Base-by-base conservation (phyloP, 139 green algal species). In the Klebsormidium nitens region DNA sequence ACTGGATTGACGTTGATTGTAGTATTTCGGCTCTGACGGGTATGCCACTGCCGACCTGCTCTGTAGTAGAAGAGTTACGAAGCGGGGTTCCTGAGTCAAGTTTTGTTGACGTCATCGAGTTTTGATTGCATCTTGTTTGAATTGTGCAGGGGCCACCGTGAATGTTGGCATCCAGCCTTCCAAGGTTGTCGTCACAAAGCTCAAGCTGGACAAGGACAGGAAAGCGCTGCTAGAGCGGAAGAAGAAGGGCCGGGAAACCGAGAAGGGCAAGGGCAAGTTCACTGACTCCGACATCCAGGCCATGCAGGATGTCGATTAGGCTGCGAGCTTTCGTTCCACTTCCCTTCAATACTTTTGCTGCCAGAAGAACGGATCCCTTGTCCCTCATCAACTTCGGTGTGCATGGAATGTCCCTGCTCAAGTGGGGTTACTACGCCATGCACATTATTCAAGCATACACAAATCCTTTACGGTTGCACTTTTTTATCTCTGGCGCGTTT, bases 201-300 rank as follows among this genome's bases (percentile, higher is more conserved):
- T 99, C 37, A 98, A 98, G 89, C 74, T 98, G 34, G 95, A 99
- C 86, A 98, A 98, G 87, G 91, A 98, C 85, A 56, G 80, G 37
- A 87, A 86, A 67, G 81, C 71, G 3, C 78, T 99, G 56, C 83
- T 99, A 34, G 93, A 96, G 65, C 82, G 94, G 70, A 96, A 96
- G 89, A 81, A n/a, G 36, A 81, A 87, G 79, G 84, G 80, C 44
- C 86, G 81, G 66, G 75, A 31, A 0, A 72, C 78, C 42, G 82
- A 90, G 57, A 81, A 83, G 66, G 79, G 93, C 60, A 97, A 97
- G 89, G 86, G 84, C 83, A 96, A 82, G 77, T 80, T 74, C 58
- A 63, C 59, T 28, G 72, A 81, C 38, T 28, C 28, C 19, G 44
- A 55, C n/a, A 59, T 47, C n/a, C 74, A 73, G 58, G 46, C 59